Evolutionary conservation across 2,329 filamentous ascomycete genomes (phyloP).

Genomic region (Ceratocystis cubensis): DNA sequence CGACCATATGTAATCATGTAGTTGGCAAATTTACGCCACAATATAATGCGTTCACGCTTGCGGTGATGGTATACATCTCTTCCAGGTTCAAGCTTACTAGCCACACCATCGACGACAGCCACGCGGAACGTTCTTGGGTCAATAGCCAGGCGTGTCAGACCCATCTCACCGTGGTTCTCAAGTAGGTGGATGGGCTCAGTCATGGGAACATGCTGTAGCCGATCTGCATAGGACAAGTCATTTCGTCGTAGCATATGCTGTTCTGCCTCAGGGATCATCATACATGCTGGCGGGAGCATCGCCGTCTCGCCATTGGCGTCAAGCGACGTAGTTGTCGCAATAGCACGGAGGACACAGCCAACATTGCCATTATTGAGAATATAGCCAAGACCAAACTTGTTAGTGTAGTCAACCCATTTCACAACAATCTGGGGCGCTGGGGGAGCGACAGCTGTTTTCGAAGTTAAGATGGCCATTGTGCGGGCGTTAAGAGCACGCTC

Average conservation of each 20-base stretch:
- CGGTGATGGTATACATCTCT: constrained; percentile 53
- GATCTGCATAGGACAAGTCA: constrained; percentile 43
- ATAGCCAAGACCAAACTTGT: constrained; percentile 75
- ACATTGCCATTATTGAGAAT: constrained; percentile 72
- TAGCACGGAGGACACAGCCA: constrained; percentile 53
- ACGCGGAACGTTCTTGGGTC: constrained; percentile 50
- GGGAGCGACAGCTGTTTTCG: constrained; percentile 41
- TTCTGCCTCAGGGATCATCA: constrained; percentile 60
- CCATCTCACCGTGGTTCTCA: constrained; percentile 54
- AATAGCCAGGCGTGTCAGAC: constrained; percentile 51
- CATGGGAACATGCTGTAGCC: constrained; percentile 52
- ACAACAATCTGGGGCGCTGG: constrained; percentile 52
- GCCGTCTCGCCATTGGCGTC: constrained; percentile 33
- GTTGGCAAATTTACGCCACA: constrained; percentile 64
- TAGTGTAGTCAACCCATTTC: constrained; percentile 83
- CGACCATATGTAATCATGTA: constrained; percentile 63
- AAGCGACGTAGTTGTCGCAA: constrained; percentile 33
- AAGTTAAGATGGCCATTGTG: constrained; percentile 47
- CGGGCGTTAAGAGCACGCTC: constrained; percentile 51
- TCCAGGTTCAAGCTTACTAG: constrained; percentile 48
- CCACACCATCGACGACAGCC: constrained; percentile 44
- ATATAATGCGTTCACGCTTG: constrained; percentile 51
- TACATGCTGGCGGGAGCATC: constrained; percentile 54
- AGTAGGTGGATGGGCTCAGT: constrained; percentile 56
- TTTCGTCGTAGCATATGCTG: constrained; percentile 52